Percentiles rank a stretch among this genome's conserved stretches.
phyloP scores from a whole-genome alignment of 1,284 basidiomycete species.

The Puccinia polysora region DNA sequence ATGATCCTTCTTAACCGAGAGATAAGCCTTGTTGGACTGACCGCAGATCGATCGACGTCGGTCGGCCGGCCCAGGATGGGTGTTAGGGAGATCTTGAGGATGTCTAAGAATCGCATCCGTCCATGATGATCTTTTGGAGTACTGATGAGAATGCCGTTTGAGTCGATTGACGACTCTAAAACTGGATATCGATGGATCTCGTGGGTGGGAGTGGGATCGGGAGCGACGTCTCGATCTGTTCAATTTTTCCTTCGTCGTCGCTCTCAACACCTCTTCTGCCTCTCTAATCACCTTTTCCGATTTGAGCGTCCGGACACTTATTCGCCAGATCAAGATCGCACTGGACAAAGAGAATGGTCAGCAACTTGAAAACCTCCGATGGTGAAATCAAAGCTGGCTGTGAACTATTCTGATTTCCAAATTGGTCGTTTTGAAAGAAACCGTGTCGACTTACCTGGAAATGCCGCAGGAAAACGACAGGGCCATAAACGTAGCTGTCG shows the following conservation, averaged over 20 bases:
- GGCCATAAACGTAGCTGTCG: constrained; percentile 36
- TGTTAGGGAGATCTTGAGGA: too few species aligned
- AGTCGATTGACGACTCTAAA: neutral
- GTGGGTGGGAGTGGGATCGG: too few species aligned
- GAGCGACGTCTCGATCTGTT: neutral
- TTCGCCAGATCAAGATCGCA: constrained; percentile 21
- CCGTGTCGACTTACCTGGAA: constrained; percentile 6
- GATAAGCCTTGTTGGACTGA: too few species aligned
- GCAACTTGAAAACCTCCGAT: too few species aligned
- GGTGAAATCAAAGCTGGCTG: too few species aligned
- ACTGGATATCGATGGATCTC: neutral
- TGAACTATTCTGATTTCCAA: too few species aligned
- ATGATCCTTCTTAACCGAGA: too few species aligned
- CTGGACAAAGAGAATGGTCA: neutral
- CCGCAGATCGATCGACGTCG: too few species aligned
- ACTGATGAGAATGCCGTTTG: neutral
- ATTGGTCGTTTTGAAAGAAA: neutral
- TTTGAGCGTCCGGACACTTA: constrained; percentile 20
- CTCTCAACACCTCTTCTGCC: neutral
- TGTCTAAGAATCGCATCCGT: too few species aligned
- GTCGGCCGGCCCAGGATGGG: too few species aligned
- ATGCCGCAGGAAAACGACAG: constrained; percentile 31
- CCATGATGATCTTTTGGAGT: neutral
- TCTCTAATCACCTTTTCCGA: neutral
- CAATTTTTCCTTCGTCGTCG: neutral